These are phyloP conservation scores for Trichosporon sp. DNA, from an alignment of 1,284 basidiomycete genomes.

Conservation along the genomic window DNA sequence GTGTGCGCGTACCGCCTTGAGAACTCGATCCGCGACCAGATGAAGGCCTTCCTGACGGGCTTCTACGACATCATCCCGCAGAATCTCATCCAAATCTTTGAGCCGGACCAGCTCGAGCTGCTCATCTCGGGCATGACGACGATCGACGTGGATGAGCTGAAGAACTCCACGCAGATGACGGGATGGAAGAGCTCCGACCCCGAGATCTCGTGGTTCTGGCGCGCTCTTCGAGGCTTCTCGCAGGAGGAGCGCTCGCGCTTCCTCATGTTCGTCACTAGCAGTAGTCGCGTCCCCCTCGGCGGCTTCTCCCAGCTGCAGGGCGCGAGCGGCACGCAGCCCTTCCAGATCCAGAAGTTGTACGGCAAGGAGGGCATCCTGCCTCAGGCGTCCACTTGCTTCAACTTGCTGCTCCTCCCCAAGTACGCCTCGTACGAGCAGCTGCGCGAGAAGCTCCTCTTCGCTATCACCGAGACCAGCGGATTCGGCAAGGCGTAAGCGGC, in stretches of 20 bases:
- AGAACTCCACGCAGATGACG: slow-evolving; percentile 60
- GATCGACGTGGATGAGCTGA: slow-evolving; percentile 97
- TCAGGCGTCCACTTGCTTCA: slow-evolving; percentile 48
- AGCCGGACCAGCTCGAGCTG: slow-evolving; percentile 96
- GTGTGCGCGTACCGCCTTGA: slow-evolving; percentile 73
- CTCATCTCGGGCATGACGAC: slow-evolving; percentile 97
- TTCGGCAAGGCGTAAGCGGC: slow-evolving; percentile 59
- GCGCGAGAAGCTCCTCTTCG: slow-evolving; percentile 74
- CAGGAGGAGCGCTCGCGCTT: slow-evolving; percentile 94
- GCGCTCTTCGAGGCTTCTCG: slow-evolving; percentile 93
- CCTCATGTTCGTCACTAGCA: slow-evolving; percentile 89
- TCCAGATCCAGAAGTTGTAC: slow-evolving; percentile 84
- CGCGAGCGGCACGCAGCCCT: slow-evolving; percentile 88
- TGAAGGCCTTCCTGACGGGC: slow-evolving; percentile 80
- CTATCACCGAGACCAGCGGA: slow-evolving; percentile 89
- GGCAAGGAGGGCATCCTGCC: slow-evolving; percentile 45
- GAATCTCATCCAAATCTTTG: slow-evolving; percentile 61
- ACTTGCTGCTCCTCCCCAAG: slow-evolving; percentile 68
- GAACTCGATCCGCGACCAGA: slow-evolving; percentile 94
- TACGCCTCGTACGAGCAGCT: slow-evolving; percentile 92
- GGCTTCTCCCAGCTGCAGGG: slow-evolving; percentile 91
- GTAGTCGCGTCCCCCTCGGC: slow-evolving; percentile 86
- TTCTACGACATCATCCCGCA: slow-evolving; percentile 70
- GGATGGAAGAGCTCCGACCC: slow-evolving; percentile 61
- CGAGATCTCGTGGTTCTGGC: slow-evolving; percentile 98